A percentile compares a stretch with the other conserved stretches of the same genome.
phyloP scores from a whole-genome alignment of 75 land plant species.

The Selaginella moellendorffii region DNA sequence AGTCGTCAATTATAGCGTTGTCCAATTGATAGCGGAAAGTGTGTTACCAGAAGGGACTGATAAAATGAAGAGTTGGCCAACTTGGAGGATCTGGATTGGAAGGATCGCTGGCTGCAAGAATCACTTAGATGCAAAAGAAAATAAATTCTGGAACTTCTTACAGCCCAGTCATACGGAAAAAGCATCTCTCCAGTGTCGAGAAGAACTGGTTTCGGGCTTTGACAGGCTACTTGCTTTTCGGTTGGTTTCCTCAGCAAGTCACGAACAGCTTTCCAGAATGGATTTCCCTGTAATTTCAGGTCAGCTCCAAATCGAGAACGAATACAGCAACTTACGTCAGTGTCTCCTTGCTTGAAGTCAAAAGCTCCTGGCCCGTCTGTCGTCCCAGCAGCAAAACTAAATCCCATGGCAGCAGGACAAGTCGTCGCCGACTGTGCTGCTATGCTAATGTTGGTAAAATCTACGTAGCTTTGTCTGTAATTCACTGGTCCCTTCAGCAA shows the following conservation, averaged over 20 bases:
- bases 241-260: constrained; percentile 48
- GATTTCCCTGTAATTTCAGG: constrained; percentile 78
- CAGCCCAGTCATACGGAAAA: constrained; percentile 89
- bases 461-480: constrained; percentile 57
- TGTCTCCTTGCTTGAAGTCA: constrained; percentile 90
- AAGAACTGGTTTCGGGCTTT: constrained; percentile 79
- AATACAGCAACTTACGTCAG: constrained; percentile 26
- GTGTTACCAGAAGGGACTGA: constrained; percentile 92
- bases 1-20: neutral
- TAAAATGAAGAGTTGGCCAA: constrained; percentile 81
- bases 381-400: constrained; percentile 94
- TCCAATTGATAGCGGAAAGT: neutral
- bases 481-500: constrained; percentile 50
- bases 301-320: too few species aligned
- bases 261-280: constrained; percentile 80
- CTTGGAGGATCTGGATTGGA: constrained; percentile 71
- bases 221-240: constrained; percentile 65
- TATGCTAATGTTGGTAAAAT: constrained; percentile 62
- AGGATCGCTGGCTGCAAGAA: constrained; percentile 89
- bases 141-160: constrained; percentile 23
- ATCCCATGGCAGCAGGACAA: constrained; percentile 96
- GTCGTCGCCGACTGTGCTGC: constrained; percentile 37
- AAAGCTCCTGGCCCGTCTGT: constrained; percentile 99
- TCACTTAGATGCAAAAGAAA: too few species aligned
- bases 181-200: constrained; percentile 95